These are phyloP conservation scores for Saxophila tyrrhenica DNA, from an alignment of 495 filamentous ascomycete species.

Conservation along the genomic window DNA sequence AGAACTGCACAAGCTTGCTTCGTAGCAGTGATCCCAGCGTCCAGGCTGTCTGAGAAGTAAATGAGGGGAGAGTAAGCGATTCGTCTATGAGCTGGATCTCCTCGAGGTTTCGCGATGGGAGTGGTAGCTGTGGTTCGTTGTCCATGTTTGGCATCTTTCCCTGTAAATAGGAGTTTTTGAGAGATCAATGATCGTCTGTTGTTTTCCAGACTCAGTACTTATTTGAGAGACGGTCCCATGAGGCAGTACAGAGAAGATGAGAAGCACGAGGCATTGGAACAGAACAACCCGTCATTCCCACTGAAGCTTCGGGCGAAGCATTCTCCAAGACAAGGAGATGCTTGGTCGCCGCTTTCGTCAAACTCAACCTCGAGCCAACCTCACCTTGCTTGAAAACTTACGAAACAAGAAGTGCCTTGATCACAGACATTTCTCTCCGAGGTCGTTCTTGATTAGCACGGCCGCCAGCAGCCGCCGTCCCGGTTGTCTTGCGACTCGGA, in stretches of 20 bases:
- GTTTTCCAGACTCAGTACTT: too few species aligned
- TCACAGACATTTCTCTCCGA: not conserved
- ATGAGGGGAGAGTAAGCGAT: constrained; percentile 45
- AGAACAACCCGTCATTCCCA: too few species aligned
- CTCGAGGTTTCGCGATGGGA: constrained; percentile 24
- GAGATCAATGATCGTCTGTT: too few species aligned
- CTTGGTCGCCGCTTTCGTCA: not conserved
- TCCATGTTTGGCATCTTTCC: constrained; percentile 5
- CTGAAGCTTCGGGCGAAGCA: not conserved
- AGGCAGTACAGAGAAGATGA: too few species aligned
- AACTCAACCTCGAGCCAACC: not conserved
- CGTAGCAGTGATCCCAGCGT: constrained; percentile 52
- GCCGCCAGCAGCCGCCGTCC: too few species aligned
- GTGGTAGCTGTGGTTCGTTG: constrained; percentile 13
- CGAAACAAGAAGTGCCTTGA: not conserved
- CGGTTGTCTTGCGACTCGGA: too few species aligned
- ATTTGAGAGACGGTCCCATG: too few species aligned
- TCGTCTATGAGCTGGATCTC: constrained; percentile 42
- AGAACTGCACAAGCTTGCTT: constrained; percentile 44
- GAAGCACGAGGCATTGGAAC: too few species aligned
- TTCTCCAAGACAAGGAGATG: not conserved
- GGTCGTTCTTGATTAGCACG: not conserved
- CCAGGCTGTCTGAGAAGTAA: constrained; percentile 58
- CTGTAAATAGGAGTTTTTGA: too few species aligned
- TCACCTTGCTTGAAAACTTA: not conserved